These are phyloP conservation scores for Kitagawia praeruptora DNA, from an alignment of 129 eudicot genomes.

Conservation along the genomic window DNA sequence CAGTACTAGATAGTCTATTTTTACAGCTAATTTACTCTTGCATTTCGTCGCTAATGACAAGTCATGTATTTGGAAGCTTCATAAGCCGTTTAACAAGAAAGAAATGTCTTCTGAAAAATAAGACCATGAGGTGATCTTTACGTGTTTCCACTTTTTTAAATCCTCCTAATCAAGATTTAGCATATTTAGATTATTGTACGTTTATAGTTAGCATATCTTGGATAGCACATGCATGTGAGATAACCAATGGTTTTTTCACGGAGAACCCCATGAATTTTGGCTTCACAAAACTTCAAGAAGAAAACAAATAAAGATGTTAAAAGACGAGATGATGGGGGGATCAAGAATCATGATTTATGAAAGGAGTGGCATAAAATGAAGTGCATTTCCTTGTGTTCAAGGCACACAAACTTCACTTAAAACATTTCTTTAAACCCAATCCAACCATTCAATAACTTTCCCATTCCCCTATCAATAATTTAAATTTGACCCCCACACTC, in stretches of 20 bases:
- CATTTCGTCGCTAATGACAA: background rate
- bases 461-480: conserved; percentile 5
- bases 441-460: conserved; percentile 14
- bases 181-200: background rate
- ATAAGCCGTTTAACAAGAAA: background rate
- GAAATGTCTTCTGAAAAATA: background rate
- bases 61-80: background rate
- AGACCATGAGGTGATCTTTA: background rate
- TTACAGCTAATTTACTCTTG: background rate
- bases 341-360: background rate
- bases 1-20: background rate
- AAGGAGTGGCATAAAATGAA: conserved; percentile 26
- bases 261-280: background rate
- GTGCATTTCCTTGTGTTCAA: conserved; percentile 24
- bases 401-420: conserved; percentile 24
- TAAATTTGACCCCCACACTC: conserved; percentile 2
- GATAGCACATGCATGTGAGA: background rate
- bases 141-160: background rate
- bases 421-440: conserved; percentile 24
- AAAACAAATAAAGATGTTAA: background rate
- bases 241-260: background rate
- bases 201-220: background rate
- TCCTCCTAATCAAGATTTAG: background rate
- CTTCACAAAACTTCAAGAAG: background rate
- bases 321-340: background rate